These are phyloP conservation scores for Santalum album DNA, from an alignment of 164 flowering plant genomes.

Conservation along the genomic window DNA sequence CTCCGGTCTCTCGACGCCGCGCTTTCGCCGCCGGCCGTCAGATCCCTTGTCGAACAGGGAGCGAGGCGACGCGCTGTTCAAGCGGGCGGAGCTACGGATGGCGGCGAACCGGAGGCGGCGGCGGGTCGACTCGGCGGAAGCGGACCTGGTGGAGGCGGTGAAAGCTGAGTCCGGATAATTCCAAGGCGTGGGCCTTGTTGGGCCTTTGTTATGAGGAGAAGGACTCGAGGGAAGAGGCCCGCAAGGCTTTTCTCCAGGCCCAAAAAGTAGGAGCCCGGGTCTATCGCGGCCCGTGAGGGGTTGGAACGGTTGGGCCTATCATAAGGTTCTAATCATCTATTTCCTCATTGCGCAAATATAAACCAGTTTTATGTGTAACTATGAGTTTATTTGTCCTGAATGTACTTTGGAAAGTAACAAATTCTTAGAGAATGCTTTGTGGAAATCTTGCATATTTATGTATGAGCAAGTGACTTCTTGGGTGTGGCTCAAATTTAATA, in stretches of 20 bases:
- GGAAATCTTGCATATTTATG: too few species aligned
- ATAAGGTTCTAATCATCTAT: too few species aligned
- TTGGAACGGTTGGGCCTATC: too few species aligned
- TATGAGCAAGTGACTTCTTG: too few species aligned
- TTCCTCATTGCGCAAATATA: too few species aligned
- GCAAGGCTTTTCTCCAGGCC: slow-evolving; percentile 28
- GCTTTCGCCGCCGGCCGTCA: slow-evolving; percentile 23
- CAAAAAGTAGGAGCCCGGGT: slow-evolving; percentile 9
- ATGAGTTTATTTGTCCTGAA: too few species aligned
- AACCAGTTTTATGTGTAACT: too few species aligned
- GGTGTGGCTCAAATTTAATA: too few species aligned
- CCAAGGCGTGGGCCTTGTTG: slow-evolving; percentile 23
- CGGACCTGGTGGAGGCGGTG: slow-evolving; percentile 36
- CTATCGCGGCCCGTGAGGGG: too few species aligned
- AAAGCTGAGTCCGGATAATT: slow-evolving; percentile 15
- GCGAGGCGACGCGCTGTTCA: slow-evolving; percentile 36
- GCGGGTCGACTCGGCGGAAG: slow-evolving; percentile 31
- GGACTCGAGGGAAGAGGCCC: slow-evolving; percentile 31
- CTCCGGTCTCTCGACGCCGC: slow-evolving; percentile 35
- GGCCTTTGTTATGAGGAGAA: slow-evolving; percentile 38
- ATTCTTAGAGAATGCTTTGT: too few species aligned
- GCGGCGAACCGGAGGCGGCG: slow-evolving; percentile 18
- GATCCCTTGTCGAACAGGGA: slow-evolving; percentile 26
- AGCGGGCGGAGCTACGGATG: slow-evolving; percentile 36
- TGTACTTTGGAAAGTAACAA: too few species aligned